Base-by-base conservation (phyloP, 352 stramenopile genomes). In the Phytophthora podocarpi region DNA sequence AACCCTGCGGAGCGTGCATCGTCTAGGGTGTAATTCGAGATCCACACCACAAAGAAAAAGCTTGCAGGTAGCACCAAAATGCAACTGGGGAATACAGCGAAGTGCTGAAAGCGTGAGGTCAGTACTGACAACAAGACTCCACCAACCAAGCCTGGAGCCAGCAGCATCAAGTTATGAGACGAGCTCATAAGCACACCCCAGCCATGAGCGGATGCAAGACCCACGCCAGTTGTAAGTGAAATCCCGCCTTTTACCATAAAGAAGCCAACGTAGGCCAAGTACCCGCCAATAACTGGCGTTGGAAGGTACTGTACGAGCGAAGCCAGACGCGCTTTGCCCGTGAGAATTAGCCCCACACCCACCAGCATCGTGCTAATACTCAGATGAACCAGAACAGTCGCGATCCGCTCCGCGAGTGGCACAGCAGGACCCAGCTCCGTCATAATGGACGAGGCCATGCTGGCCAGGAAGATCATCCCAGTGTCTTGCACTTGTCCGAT, bases 401-500 rank as follows among this genome's bases (percentile, higher is more conserved):
- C 82, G 23, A 99, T 78, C 21, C 78, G 73, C 54, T 85, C 73
- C 5, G 63, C 52, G 16, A 85, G 62, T 13, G 82, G 75, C 15
- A 88, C 74, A 16, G 74, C 54, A 10, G 89, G 63, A 3, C 82
- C 85, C 41, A 84, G 85, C 71, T 72, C 67, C 27, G 64, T 85
- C 76, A 96, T 95, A 64, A 98, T 96, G 18, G 71, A 91, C 13
- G 93, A 79, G 3, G 96, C 90, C 79, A 99, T 99, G 40, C 76
- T 83, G 27, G 80, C 90, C 21, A 99, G 76, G 72, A 99, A 99
- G 54, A 99, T 98, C 27, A 99, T 84, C 9, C 77, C 96, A 8
- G 96, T 95, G 70, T 99, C 96, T 72, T 99, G 97, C 0, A 98
- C 97, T 68, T 98, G 95, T 21, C 92, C 97, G 37, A 99, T 97